phyloP scores from a whole-genome alignment of 73 alveolate species.

The Symbiodinium natans region DNA sequence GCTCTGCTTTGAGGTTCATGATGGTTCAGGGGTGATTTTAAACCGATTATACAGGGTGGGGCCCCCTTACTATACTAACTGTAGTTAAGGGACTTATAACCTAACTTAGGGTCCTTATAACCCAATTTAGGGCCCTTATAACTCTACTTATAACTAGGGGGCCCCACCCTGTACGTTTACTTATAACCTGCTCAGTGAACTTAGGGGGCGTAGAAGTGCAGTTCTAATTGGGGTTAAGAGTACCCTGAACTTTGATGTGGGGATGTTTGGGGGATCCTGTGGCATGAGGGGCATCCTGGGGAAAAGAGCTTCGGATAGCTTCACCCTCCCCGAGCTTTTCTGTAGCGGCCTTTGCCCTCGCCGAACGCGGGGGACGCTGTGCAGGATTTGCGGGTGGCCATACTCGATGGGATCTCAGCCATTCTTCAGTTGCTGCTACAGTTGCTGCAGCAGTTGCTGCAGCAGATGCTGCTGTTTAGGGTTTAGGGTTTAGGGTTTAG shows the following conservation, averaged over 20 bases:
- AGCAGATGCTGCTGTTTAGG: background rate
- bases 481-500: too few species aligned
- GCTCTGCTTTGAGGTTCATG: background rate
- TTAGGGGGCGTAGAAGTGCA: too few species aligned
- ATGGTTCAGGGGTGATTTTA: background rate
- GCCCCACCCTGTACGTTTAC: too few species aligned
- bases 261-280: background rate
- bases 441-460: background rate
- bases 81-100: too few species aligned
- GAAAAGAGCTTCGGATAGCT: background rate
- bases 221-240: too few species aligned
- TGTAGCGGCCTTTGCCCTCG: background rate
- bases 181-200: too few species aligned
- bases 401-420: background rate
- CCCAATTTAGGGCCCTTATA: too few species aligned
- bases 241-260: background rate
- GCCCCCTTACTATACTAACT: too few species aligned
- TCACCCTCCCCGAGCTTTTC: background rate
- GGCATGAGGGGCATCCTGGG: background rate
- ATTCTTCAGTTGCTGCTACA: background rate
- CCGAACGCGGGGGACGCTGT: slow-evolving; percentile 13
- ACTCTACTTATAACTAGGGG: too few species aligned
- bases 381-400: slow-evolving; percentile 21
- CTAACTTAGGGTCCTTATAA: too few species aligned
- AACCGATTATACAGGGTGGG: too few species aligned